Percentiles rank a stretch among this genome's conserved stretches.
phyloP scores from a whole-genome alignment of 345 rosid species.

The Eucalyptus sp. region DNA sequence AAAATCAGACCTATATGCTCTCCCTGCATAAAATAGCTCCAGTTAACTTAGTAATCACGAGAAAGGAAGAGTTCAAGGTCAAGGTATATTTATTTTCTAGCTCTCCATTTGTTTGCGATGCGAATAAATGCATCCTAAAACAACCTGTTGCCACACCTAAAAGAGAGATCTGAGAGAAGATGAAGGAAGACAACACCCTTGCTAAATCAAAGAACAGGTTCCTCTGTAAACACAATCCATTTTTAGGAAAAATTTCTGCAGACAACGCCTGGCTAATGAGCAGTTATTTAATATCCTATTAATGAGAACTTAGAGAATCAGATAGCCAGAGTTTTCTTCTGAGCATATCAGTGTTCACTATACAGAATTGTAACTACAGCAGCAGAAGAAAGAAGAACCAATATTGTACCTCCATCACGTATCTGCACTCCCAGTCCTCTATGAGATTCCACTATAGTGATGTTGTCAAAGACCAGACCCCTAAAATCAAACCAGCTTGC shows the following conservation, averaged over 20 bases:
- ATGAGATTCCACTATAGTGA: constrained; percentile 77
- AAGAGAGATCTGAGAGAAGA: not conserved
- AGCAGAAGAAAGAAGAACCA: not conserved
- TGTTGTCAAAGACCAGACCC: constrained; percentile 59
- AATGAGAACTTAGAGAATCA: not conserved
- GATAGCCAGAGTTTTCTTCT: not conserved
- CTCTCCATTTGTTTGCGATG: not conserved
- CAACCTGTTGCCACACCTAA: not conserved
- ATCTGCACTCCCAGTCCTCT: constrained; percentile 83
- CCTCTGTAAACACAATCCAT: not conserved
- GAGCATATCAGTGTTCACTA: not conserved
- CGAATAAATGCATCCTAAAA: not conserved
- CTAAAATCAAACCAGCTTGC: constrained; percentile 77
- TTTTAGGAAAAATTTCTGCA: not conserved
- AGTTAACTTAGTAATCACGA: not conserved
- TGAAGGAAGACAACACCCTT: not conserved
- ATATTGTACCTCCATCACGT: constrained; percentile 75
- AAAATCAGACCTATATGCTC: not conserved
- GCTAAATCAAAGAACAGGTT: not conserved
- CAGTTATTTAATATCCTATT: not conserved
- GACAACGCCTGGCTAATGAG: not conserved
- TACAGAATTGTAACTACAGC: not conserved
- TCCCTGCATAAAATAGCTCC: not conserved
- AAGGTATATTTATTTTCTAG: not conserved
- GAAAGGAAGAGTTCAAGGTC: not conserved